Percentiles rank a stretch among this genome's conserved stretches.
These are phyloP conservation scores for Citrullus mucosospermus DNA, from an alignment of 306 rosid species.

Conservation along the genomic window DNA sequence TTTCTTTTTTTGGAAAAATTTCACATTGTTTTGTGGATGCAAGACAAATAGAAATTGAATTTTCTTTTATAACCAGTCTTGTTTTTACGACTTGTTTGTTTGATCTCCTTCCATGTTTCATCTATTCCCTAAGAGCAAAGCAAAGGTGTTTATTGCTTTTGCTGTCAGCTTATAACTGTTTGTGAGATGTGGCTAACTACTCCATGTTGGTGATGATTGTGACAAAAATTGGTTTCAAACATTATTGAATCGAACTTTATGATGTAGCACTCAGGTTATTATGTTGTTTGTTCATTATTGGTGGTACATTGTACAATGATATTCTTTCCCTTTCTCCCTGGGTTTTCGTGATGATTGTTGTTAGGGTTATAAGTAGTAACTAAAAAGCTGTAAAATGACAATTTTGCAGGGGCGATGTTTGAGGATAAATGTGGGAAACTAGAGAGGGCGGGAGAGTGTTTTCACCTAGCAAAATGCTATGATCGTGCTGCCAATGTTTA, in stretches of 20 bases:
- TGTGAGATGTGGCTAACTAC: not conserved
- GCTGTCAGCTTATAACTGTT: not conserved
- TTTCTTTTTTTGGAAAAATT: not conserved
- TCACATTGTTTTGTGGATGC: not conserved
- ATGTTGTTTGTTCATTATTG: not conserved
- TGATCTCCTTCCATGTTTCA: not conserved
- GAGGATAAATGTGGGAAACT: slow-evolving; percentile 40
- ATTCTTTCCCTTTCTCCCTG: not conserved
- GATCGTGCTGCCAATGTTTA: slow-evolving; percentile 45
- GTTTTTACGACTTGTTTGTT: not conserved
- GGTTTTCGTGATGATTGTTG: not conserved
- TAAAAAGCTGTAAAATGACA: not conserved
- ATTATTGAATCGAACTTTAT: not conserved
- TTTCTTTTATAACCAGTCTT: not conserved
- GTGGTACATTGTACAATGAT: not conserved
- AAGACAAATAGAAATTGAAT: not conserved
- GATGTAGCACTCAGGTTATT: not conserved
- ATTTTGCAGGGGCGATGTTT: slow-evolving; percentile 39
- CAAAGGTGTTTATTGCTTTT: not conserved
- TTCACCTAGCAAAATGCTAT: slow-evolving; percentile 32
- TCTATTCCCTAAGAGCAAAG: not conserved
- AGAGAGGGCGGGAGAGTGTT: slow-evolving; percentile 58
- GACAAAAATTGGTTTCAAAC: not conserved
- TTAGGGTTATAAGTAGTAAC: not conserved
- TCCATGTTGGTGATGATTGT: not conserved